Evolutionary conservation across 2,329 filamentous ascomycete genomes (phyloP).

Genomic region (Trichoderma asperellum): DNA sequence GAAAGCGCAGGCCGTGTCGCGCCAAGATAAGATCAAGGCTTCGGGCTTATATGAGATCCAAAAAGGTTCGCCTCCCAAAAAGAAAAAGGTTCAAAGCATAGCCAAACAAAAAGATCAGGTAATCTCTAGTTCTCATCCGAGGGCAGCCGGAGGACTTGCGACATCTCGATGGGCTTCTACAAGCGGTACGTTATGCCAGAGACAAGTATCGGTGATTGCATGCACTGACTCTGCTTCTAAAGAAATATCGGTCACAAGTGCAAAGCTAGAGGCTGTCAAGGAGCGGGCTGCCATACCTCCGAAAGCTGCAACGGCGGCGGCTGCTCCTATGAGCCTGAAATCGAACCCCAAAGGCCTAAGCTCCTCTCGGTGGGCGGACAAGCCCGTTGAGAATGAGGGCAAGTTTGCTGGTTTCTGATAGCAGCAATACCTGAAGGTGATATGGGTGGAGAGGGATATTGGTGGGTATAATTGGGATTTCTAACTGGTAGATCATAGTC

Average conservation of each 20-base stretch:
- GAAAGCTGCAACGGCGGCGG: background rate
- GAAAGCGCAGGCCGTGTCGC: slow-evolving; percentile 12
- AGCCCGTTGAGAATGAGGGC: background rate
- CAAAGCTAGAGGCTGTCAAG: background rate
- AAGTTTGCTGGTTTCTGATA: slow-evolving; percentile 1
- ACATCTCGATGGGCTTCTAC: slow-evolving; percentile 30
- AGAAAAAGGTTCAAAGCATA: background rate
- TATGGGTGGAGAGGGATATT: background rate
- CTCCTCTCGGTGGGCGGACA: slow-evolving; percentile 32
- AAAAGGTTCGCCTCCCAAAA: background rate
- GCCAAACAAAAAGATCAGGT: slow-evolving; percentile 14
- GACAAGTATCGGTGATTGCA: background rate
- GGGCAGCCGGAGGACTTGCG: slow-evolving; percentile 25
- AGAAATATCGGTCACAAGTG: background rate
- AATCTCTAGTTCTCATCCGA: background rate
- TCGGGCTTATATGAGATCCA: slow-evolving; percentile 19
- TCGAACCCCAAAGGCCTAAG: slow-evolving; percentile 23
- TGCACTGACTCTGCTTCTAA: background rate
- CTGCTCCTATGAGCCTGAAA: background rate
- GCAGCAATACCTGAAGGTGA: background rate
- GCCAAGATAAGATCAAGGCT: slow-evolving; percentile 15
- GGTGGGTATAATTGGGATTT: background rate
- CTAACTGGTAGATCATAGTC: background rate
- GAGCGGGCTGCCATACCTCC: background rate
- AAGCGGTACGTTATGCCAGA: background rate